Evolutionary conservation across 371 early-diverging fungal genomes (phyloP).

Genomic region (Mortierella sp.): DNA sequence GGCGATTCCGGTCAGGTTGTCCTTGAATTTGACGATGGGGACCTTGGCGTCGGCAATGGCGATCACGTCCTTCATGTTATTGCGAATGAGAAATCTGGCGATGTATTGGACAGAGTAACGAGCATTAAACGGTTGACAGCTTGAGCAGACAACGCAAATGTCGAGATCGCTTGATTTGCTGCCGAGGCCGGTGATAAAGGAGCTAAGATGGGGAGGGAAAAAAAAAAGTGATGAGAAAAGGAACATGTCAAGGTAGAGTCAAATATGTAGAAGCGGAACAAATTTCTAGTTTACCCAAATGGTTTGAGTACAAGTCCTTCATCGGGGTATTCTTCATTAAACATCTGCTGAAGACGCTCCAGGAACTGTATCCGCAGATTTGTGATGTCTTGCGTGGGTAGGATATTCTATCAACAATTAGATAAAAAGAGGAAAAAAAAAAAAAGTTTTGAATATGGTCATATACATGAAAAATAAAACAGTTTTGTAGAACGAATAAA

Average conservation of each 20-base stretch:
- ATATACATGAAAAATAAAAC: neutral
- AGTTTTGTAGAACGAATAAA: neutral
- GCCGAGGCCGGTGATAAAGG: constrained; percentile 33
- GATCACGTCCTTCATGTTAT: constrained; percentile 11
- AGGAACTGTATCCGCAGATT: constrained; percentile 6
- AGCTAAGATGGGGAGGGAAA: constrained; percentile 10
- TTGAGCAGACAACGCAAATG: constrained; percentile 21
- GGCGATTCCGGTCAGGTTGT: constrained; percentile 19
- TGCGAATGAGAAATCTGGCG: constrained; percentile 7
- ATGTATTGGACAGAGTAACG: constrained; percentile 21
- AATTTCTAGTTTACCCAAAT: constrained; percentile 48
- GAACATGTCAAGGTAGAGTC: neutral
- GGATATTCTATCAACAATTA: constrained; percentile 2
- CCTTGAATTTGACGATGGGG: constrained; percentile 46
- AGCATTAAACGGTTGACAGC: constrained; percentile 8
- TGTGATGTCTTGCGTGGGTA: constrained; percentile 1
- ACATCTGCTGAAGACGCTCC: constrained; percentile 21
- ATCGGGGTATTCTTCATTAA: constrained; percentile 21
- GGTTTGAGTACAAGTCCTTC: constrained; percentile 22
- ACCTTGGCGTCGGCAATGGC: constrained; percentile 43
- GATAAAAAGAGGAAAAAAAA: neutral
- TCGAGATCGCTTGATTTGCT: constrained; percentile 36
- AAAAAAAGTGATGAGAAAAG: neutral
- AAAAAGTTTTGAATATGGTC: neutral
- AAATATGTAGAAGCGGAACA: no score